phyloP scores from a whole-genome alignment of 106 monocot genomes.

The Iris macrosiphon region DNA sequence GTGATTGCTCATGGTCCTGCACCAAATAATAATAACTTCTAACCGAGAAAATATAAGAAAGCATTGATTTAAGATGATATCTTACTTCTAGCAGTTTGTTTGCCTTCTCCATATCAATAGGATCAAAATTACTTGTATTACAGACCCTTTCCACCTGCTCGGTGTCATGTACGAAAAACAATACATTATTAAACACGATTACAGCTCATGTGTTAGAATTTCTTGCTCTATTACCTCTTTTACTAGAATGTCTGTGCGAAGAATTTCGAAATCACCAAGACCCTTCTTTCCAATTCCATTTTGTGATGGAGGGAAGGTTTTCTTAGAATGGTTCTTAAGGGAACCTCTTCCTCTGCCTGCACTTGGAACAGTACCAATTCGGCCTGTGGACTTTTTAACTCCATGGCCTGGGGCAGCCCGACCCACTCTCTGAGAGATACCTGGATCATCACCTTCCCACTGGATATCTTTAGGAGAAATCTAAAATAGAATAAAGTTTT shows the following conservation, averaged over 20 bases:
- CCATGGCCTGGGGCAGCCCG: slow-evolving; percentile 33
- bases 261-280: slow-evolving; percentile 42
- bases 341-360: slow-evolving; percentile 48
- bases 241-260: slow-evolving; percentile 51
- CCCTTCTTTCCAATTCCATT: slow-evolving; percentile 48
- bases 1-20: slow-evolving; percentile 52
- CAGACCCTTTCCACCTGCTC: slow-evolving; percentile 49
- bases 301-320: slow-evolving; percentile 29
- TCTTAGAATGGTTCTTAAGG: slow-evolving; percentile 22
- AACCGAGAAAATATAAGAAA: too few species aligned
- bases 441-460: slow-evolving; percentile 49
- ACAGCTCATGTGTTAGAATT: too few species aligned
- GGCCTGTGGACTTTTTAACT: slow-evolving; percentile 28
- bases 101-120: slow-evolving; percentile 41
- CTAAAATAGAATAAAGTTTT: too few species aligned
- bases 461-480: slow-evolving; percentile 48
- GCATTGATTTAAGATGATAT: not conserved
- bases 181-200: too few species aligned
- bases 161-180: too few species aligned
- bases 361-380: slow-evolving; percentile 15
- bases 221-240: slow-evolving; percentile 31
- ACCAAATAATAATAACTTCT: too few species aligned
- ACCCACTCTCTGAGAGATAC: slow-evolving; percentile 15
- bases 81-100: slow-evolving; percentile 41
- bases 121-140: slow-evolving; percentile 29